Base-by-base conservation (phyloP, 306 rosid species). In the Bauhinia variegata region DNA sequence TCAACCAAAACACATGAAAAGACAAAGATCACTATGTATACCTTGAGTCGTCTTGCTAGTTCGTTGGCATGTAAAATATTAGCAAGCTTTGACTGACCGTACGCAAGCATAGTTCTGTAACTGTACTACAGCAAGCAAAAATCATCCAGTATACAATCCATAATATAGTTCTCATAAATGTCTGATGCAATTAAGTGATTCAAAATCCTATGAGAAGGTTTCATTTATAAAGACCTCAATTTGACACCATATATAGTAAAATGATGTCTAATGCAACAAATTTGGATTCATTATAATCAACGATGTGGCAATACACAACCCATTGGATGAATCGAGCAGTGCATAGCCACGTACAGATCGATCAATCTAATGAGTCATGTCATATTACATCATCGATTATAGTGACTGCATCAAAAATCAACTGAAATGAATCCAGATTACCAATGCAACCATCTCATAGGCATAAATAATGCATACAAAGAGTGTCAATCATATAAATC, bases 71-170 rank as follows among this genome's bases (percentile, higher is more conserved):
- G 99, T 79, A 93, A 82, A 63, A 90, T 54, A 67, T 93, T 93
- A 41, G 97, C 90, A 55, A 93, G 88, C 85, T 93, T 93, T 54
- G 99, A 88, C 51, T 90, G 97, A 70, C 97, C 97, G 67, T 93
- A 93, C 41, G 99, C 99, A 33, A 63, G 50, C 65, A 79, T 65
- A 38, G 75, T 83, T 56, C 11, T 75, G 83, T 88, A 92, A 76
- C 98, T 92, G 85, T 71, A 71, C 48, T 44, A 37, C 10, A 60
- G 39, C 33, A 63, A 39, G 53, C 49, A 48, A 8, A 44, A 30
- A 14, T 32, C 56, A 13, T 56, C 30, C 49, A 52, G 19, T 19
- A 7, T 63, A n/a, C 39, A 55, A 7, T 63, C 11, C 39, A 55
- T 23, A 38, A 14, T 15, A 5, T 36, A 34, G 38, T 5, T 5